Evolutionary conservation across 805 yeast species (phyloP).

Genomic region (Kuraishia ogatae): DNA sequence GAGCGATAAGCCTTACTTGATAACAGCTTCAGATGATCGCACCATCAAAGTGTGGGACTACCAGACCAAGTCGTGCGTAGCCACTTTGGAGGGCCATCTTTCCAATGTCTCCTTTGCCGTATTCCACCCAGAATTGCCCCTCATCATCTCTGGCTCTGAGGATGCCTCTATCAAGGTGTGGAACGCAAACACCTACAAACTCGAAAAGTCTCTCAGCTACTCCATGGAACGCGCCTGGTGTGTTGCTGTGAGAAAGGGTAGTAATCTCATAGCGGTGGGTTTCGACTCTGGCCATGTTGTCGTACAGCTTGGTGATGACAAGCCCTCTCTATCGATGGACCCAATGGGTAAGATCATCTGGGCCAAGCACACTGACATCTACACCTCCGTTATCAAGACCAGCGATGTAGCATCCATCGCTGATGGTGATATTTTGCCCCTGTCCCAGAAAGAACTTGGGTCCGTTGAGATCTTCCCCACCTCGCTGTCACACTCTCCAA

Average conservation of each 20-base stretch:
- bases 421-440: conserved; percentile 74
- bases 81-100: conserved; percentile 88
- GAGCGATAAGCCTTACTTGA: conserved; percentile 92
- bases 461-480: conserved; percentile 89
- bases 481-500: conserved; percentile 83
- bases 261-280: conserved; percentile 83
- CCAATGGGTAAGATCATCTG: conserved; percentile 85
- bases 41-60: conserved; percentile 92
- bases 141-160: conserved; percentile 93
- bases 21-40: conserved; percentile 86
- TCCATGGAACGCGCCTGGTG: conserved; percentile 98
- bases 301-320: conserved; percentile 85
- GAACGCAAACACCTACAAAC: conserved; percentile 90
- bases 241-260: conserved; percentile 62
- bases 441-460: conserved; percentile 89
- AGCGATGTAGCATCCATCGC: conserved; percentile 52
- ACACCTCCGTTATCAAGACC: conserved; percentile 67
- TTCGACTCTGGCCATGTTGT: conserved; percentile 93
- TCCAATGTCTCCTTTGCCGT: conserved; percentile 94
- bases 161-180: conserved; percentile 92
- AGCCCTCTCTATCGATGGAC: conserved; percentile 91
- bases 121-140: conserved; percentile 95
- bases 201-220: conserved; percentile 85
- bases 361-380: conserved; percentile 87
- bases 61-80: conserved; percentile 93